These are phyloP conservation scores for Boletus reticuloceps DNA, from an alignment of 768 basidiomycete species.

Conservation along the genomic window DNA sequence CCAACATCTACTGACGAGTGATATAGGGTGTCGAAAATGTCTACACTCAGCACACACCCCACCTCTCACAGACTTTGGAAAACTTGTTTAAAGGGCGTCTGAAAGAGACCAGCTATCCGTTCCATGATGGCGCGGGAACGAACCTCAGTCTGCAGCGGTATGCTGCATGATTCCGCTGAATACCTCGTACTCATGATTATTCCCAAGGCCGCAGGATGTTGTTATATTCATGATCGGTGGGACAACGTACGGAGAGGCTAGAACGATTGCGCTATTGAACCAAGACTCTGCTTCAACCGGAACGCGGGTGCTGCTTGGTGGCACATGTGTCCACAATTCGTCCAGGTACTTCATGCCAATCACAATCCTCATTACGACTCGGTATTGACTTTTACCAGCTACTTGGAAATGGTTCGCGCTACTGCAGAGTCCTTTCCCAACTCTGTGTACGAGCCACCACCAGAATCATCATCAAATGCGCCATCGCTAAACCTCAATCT, in stretches of 20 bases:
- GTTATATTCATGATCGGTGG: conserved; percentile 98
- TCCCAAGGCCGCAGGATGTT: conserved; percentile 83
- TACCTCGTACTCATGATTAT: conserved; percentile 1
- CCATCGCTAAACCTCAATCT: conserved; percentile 89
- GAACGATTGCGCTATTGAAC: conserved; percentile 81
- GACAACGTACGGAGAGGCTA: conserved; percentile 93
- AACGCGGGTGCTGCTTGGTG: conserved; percentile 82
- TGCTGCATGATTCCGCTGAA: conserved; percentile 1
- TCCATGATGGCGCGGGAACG: conserved; percentile 68
- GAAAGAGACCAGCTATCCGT: conserved; percentile 88
- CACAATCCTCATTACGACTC: background rate
- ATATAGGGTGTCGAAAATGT: conserved; percentile 95
- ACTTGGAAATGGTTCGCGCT: conserved; percentile 83
- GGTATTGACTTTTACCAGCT: conserved; percentile 44
- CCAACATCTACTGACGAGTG: conserved; percentile 4
- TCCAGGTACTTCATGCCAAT: conserved; percentile 56
- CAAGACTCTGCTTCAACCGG: conserved; percentile 69
- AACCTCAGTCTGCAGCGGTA: conserved; percentile 74
- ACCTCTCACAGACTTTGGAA: conserved; percentile 89
- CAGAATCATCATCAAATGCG: conserved; percentile 67
- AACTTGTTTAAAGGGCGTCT: conserved; percentile 82
- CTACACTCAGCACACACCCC: conserved; percentile 95
- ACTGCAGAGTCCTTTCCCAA: conserved; percentile 61
- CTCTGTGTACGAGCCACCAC: conserved; percentile 72
- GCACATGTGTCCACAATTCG: conserved; percentile 95